Evolutionary conservation across 208 protist species (phyloP), one percentile per base, ranked within the genome.

Genomic region (Trypanosoma cruzi): DNA sequence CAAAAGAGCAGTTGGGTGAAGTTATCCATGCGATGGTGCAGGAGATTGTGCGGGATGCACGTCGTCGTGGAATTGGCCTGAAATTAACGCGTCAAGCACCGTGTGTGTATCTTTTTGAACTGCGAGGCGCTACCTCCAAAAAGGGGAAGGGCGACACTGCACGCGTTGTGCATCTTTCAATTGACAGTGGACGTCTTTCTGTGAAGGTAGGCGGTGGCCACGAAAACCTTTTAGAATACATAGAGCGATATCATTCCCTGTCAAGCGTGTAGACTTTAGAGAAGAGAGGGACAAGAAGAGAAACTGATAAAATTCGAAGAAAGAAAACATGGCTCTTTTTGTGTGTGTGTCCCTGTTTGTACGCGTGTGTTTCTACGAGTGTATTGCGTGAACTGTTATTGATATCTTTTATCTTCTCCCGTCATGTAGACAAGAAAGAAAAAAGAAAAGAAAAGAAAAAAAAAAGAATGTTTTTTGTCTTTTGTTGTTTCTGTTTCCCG

Each of bases 11-110:
- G 32, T 40, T 90, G 11, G 77, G 78, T 16, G 78, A 90, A 46
- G 80, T 94, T 4, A 79, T 94, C 4, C 79, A 94, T 63, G 81
- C 86, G 0, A 94, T 94, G 89, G 81, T 94, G 10, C 60, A 82
- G 60, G 52, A 65, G 4, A 75, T 90, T 40, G 53, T 88, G 13
- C 69, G 79, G 55, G 64, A 68, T 14, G 55, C 55, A 32, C 57
- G 44, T 34, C 52, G 29, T 18, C 62, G 61, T 13, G 71, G 68
- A 10, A 37, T 69, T 14, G 63, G 69, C 22, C 67, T 87, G 28
- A 62, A 66, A 6, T 26, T 90, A 52, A 67, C 58, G 26, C 81
- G 77, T 3, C 37, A 84, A 11, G 56, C 55, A 32, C 73, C 80
- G 26, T 90, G 85, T 65, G 73, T 80, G 40, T 90, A 87, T 50